Base-by-base conservation (phyloP, 1,284 basidiomycete species). In the Cryptococcus wingfieldii region DNA sequence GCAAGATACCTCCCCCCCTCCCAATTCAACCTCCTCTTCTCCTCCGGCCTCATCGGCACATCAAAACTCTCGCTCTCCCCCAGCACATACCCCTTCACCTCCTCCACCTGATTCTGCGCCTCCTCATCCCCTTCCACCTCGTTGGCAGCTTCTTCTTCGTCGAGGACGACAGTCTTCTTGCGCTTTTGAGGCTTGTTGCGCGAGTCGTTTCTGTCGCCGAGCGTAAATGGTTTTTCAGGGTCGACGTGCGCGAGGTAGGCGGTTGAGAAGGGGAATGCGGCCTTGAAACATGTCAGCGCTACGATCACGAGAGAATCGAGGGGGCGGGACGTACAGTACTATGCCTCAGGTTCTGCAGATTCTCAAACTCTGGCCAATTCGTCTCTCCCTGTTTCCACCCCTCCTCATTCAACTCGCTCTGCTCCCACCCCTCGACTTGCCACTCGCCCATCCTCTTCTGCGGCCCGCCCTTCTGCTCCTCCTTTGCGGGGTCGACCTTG, bases 1-100 rank as follows among this genome's bases (percentile, higher is more conserved):
- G 94, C 94, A 1, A 96, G 83, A 77, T 98, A 98, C 2, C 90
- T 88, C 73, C 91, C 90, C 10, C 88, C 89, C 10, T 81, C 79
- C 91, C 93, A 98, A 66, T 90, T 78, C 23, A 98, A 76, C 28
- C 90, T 80, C 70, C 85, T 89, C 80, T 97, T 98, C 78, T 98
- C 95, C 13, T 79, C 73, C 23, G 87, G 85, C 31, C 90, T 82
- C 34, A 84, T 67, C 0, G 84, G 86, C 1, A 73, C 71, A 47
- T 74, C 71, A 44, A 71, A 61, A 5, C 65, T 64, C 54, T 70
- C 73, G 9, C 50, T 56, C 57, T 74, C 68, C 8, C 67, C 64
- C 37, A 65, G 61, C 2, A 73, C 61, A 37, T 66, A 65, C 38
- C 67, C 72, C 44, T 64, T 66, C 19, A 78, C 72, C 34, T 51